Evolutionary conservation across 768 basidiomycete genomes (phyloP).

Genomic region (Lyophyllum semitale): DNA sequence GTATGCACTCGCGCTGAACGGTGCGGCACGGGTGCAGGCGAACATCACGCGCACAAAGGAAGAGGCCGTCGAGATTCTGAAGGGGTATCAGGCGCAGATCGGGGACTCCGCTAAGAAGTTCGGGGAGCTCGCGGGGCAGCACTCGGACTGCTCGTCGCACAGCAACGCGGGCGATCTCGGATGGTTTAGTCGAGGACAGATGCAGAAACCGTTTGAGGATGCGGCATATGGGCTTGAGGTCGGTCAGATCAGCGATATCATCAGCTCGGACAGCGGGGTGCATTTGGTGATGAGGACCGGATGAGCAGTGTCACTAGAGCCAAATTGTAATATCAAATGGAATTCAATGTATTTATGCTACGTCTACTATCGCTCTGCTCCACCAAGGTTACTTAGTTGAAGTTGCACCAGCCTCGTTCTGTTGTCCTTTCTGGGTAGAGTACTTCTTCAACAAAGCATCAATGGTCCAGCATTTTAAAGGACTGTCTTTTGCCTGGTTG

Average conservation of each 20-base stretch:
- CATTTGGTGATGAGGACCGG: constrained; percentile 90
- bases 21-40: constrained; percentile 37
- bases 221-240: constrained; percentile 72
- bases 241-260: constrained; percentile 77
- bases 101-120: constrained; percentile 62
- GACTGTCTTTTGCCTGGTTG: no score
- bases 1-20: constrained; percentile 1
- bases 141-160: constrained; percentile 93
- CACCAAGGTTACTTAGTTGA: no score
- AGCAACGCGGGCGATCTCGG: constrained; percentile 85
- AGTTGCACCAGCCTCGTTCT: no score
- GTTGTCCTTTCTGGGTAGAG: no score
- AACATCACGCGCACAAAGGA: constrained; percentile 87
- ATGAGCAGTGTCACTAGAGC: constrained; percentile 31
- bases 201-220: constrained; percentile 98
- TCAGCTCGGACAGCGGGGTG: constrained; percentile 92
- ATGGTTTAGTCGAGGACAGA: constrained; percentile 80
- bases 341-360: constrained; percentile 5
- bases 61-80: constrained; percentile 84
- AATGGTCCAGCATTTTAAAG: no score
- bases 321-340: background rate
- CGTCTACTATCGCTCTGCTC: no score
- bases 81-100: constrained; percentile 64
- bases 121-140: constrained; percentile 65
- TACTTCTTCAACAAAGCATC: no score